Conservation (phyloP, 352 stramenopile genomes). For the Globisporangium irregulare region DNA sequence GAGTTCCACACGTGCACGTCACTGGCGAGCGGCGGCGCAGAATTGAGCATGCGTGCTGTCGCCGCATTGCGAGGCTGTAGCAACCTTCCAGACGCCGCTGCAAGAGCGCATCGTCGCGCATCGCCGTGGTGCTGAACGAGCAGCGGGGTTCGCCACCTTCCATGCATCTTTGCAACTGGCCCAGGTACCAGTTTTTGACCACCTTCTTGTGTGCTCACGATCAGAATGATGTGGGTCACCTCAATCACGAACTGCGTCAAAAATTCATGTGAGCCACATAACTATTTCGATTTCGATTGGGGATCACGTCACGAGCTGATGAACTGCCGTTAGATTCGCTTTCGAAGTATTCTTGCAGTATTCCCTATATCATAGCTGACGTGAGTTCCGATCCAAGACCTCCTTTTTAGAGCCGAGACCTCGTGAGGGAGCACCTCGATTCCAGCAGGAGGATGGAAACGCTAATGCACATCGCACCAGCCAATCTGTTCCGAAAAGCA, state of each 20-base stretch:
- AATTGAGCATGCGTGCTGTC: background rate
- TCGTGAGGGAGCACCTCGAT: too few species aligned
- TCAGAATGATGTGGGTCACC: too few species aligned
- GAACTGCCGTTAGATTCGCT: background rate
- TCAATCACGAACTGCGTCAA: too few species aligned
- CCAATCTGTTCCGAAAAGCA: conserved; percentile 45
- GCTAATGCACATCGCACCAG: conserved; percentile 64
- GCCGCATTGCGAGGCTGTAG: background rate
- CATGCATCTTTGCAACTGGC: conserved; percentile 4
- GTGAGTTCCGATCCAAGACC: too few species aligned
- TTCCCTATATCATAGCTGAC: too few species aligned
- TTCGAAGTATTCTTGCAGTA: too few species aligned
- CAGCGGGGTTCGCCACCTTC: conserved; percentile 4
- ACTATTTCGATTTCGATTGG: background rate
- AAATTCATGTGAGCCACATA: background rate
- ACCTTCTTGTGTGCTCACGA: background rate
- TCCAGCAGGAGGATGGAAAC: conserved; percentile 49
- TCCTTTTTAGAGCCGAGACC: too few species aligned
- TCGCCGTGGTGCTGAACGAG: background rate
- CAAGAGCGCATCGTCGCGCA: background rate
- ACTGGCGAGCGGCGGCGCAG: background rate
- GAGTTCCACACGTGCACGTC: conserved; percentile 55
- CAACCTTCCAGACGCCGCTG: too few species aligned
- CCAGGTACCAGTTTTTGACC: too few species aligned
- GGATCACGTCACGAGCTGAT: background rate